A percentile compares a stretch with the other conserved stretches of the same genome.
These are phyloP conservation scores for Cicer cuneatum DNA, from an alignment of 306 rosid species.

Conservation along the genomic window DNA sequence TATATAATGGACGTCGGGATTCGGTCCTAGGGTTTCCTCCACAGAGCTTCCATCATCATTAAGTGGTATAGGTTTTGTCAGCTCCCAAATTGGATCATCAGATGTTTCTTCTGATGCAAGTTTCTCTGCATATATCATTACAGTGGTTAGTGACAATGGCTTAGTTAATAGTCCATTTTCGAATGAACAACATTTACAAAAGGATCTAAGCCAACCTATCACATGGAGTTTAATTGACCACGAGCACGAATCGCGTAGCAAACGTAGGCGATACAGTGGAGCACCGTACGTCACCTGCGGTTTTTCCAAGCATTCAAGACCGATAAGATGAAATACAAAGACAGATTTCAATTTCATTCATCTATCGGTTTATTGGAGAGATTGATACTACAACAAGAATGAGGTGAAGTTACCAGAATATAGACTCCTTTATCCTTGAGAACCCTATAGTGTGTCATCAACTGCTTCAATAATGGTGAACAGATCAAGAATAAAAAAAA, in stretches of 20 bases:
- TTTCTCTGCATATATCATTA: constrained; percentile 63
- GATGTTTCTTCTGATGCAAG: constrained; percentile 57
- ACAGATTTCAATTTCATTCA: neutral
- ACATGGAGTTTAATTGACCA: constrained; percentile 88
- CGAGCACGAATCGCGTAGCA: constrained; percentile 62
- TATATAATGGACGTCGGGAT: constrained; percentile 77
- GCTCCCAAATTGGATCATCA: constrained; percentile 66
- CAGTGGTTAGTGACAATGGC: neutral
- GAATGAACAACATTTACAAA: neutral
- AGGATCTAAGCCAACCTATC: constrained; percentile 62
- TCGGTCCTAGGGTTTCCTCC: constrained; percentile 68
- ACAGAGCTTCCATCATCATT: constrained; percentile 66
- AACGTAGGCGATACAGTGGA: constrained; percentile 66
- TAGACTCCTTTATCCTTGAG: constrained; percentile 91
- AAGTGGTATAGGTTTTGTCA: constrained; percentile 72
- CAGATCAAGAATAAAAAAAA: constrained; percentile 72
- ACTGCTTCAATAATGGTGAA: constrained; percentile 91
- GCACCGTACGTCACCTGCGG: constrained; percentile 87
- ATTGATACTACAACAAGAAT: constrained; percentile 12
- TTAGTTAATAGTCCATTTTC: neutral
- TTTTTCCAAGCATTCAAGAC: constrained; percentile 42
- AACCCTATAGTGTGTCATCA: constrained; percentile 93
- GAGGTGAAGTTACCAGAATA: constrained; percentile 67
- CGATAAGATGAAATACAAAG: constrained; percentile 30
- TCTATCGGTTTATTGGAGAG: constrained; percentile 14